These are phyloP conservation scores for Biancaea sappan DNA, from an alignment of 306 rosid species.

Conservation along the genomic window DNA sequence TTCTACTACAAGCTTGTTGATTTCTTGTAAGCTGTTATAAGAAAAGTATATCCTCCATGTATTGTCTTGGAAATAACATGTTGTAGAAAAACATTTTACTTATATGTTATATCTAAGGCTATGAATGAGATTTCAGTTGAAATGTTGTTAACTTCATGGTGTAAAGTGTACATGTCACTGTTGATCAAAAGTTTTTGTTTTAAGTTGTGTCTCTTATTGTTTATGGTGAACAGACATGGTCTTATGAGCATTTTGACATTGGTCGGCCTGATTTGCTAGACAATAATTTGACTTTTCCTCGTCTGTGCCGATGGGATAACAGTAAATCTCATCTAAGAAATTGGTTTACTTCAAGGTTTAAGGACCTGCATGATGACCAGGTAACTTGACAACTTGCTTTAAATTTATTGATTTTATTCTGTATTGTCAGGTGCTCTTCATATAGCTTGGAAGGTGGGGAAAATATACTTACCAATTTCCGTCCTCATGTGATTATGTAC, in stretches of 20 bases:
- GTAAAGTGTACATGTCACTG: conserved; percentile 19
- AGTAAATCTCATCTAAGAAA: conserved; percentile 44
- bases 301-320: conserved; percentile 60
- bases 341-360: conserved; percentile 46
- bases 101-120: background rate
- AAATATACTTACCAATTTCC: conserved; percentile 2
- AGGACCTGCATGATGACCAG: conserved; percentile 53
- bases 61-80: conserved; percentile 8
- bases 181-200: conserved; percentile 14
- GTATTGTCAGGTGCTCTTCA: background rate
- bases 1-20: background rate
- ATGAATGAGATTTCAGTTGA: background rate
- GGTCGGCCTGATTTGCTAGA: conserved; percentile 52
- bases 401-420: conserved; percentile 9
- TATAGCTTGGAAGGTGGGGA: conserved; percentile 16
- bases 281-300: conserved; percentile 49
- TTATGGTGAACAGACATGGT: conserved; percentile 55
- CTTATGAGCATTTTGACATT: conserved; percentile 63
- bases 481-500: conserved; percentile 8
- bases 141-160: background rate
- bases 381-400: conserved; percentile 36
- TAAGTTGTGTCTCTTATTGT: conserved; percentile 3
- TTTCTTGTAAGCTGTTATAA: background rate
- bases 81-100: background rate
- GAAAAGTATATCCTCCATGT: background rate